A percentile compares a stretch with the other conserved stretches of the same genome.
Evolutionary conservation across 2,329 filamentous ascomycete genomes (phyloP).

Genomic region (Diplodia corticola): DNA sequence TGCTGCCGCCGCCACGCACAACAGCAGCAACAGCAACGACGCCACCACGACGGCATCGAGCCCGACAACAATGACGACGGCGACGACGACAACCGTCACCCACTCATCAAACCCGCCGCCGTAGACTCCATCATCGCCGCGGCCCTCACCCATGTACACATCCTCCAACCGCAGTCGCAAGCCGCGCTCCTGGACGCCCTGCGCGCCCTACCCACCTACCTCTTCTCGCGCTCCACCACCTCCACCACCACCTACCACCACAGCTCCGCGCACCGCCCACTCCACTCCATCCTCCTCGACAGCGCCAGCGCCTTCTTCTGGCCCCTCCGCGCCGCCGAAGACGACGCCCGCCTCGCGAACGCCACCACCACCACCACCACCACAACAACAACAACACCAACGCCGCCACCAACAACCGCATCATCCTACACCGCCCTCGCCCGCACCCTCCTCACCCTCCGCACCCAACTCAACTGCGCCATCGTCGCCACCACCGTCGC

Average conservation of each 20-base stretch:
- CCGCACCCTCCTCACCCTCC: conserved; percentile 17
- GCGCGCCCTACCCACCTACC: conserved; percentile 48
- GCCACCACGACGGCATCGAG: too few relatives aligned
- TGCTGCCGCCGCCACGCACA: neutral
- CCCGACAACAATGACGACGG: too few relatives aligned
- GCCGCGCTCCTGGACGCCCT: conserved; percentile 53
- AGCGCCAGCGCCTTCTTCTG: conserved; percentile 58
- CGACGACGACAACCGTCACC: neutral
- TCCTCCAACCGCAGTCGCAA: conserved; percentile 58
- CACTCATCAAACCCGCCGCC: conserved; percentile 1
- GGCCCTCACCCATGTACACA: conserved; percentile 57
- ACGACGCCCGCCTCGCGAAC: neutral
- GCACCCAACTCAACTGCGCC: neutral
- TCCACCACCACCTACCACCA: conserved; percentile 34
- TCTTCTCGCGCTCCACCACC: conserved; percentile 39
- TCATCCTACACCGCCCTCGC: conserved; percentile 25
- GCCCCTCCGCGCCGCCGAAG: conserved; percentile 47
- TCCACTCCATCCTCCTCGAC: conserved; percentile 57
- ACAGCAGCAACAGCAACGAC: neutral
- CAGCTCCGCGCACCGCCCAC: conserved; percentile 46
- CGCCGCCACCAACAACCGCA: neutral
- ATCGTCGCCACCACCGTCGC: conserved; percentile 18
- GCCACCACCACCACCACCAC: neutral
- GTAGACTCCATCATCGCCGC: conserved; percentile 35
- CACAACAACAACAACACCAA: neutral